These are phyloP conservation scores for Quercus alba DNA, from an alignment of 306 rosid species.

Conservation along the genomic window DNA sequence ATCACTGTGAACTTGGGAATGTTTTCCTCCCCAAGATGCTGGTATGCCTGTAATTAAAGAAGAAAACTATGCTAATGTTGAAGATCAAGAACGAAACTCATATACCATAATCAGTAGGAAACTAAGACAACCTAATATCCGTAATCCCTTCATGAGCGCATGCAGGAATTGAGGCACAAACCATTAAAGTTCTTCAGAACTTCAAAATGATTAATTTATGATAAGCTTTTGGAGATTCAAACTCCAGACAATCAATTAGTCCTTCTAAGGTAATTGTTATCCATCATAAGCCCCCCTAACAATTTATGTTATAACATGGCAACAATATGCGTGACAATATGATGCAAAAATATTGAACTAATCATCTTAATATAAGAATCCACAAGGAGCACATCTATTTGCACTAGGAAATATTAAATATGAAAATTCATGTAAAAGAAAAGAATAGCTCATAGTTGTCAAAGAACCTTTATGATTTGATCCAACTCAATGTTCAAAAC, in stretches of 20 bases:
- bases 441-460: conserved; percentile 11
- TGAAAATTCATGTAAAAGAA: conserved; percentile 8
- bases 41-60: conserved; percentile 65
- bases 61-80: conserved; percentile 18
- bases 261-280: not conserved
- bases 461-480: conserved; percentile 76
- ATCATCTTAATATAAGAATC: not conserved
- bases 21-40: conserved; percentile 64
- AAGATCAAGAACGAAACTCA: not conserved
- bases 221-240: too few species aligned
- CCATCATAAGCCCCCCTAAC: not conserved
- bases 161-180: not conserved
- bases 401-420: not conserved
- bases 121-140: not conserved
- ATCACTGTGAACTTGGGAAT: conserved; percentile 78
- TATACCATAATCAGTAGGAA: not conserved
- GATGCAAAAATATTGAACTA: not conserved
- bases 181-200: not conserved
- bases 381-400: not conserved
- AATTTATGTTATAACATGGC: not conserved
- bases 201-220: not conserved
- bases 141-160: not conserved
- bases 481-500: conserved; percentile 81
- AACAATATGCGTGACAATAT: not conserved
- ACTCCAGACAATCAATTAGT: too few species aligned